These are phyloP conservation scores for Centaurea solstitialis DNA, from an alignment of 129 eudicot species.

Conservation along the genomic window DNA sequence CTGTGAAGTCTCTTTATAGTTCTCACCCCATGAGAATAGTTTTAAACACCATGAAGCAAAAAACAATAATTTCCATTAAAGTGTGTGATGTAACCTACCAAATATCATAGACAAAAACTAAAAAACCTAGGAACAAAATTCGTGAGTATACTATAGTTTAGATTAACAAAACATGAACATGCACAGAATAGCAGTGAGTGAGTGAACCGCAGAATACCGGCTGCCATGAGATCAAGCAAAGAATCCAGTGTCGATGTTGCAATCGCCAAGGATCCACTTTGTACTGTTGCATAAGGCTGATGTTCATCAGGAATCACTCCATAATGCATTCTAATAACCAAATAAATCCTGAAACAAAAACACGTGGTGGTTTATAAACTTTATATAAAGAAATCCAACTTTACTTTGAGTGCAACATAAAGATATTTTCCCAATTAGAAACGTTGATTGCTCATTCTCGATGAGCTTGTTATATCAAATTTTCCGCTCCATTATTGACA, in stretches of 20 bases:
- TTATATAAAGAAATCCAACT: background rate
- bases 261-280: conserved; percentile 74
- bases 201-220: conserved; percentile 75
- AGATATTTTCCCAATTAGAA: conserved; percentile 61
- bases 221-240: conserved; percentile 77
- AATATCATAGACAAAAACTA: too few relatives aligned
- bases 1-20: too few relatives aligned
- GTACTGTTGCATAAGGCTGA: conserved; percentile 63
- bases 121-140: too few relatives aligned
- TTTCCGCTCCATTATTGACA: conserved; percentile 40
- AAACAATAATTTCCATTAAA: background rate
- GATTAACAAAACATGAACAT: too few relatives aligned
- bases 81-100: too few relatives aligned
- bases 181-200: too few relatives aligned
- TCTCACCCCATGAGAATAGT: too few relatives aligned
- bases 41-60: too few relatives aligned
- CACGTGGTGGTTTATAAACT: background rate
- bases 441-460: conserved; percentile 67
- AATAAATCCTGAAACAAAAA: background rate
- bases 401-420: conserved; percentile 55
- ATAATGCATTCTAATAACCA: background rate
- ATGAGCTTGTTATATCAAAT: conserved; percentile 42
- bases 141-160: too few relatives aligned
- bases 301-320: background rate
- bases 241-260: conserved; percentile 81